Percentiles rank a stretch among this genome's conserved stretches.
Evolutionary conservation across 208 protist species (phyloP).

Genomic region (Acanthamoeba sp.): DNA sequence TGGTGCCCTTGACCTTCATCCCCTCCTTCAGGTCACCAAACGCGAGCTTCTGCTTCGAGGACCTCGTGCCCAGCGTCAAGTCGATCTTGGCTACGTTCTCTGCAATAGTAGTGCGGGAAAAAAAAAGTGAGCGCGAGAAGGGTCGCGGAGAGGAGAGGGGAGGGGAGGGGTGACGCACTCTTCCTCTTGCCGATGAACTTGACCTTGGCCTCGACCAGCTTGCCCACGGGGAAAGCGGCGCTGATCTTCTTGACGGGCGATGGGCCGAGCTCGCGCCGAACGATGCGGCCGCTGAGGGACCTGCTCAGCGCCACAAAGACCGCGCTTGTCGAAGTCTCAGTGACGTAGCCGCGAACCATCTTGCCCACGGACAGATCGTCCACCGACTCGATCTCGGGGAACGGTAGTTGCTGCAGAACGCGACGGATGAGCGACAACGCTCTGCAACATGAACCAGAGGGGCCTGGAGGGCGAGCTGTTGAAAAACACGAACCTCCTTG

Average conservation of each 20-base stretch:
- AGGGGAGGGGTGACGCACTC: background rate
- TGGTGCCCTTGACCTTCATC: constrained; percentile 64
- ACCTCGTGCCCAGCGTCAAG: background rate
- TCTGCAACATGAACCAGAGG: background rate
- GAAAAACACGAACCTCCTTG: constrained; percentile 17
- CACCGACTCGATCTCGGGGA: constrained; percentile 66
- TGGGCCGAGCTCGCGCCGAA: background rate
- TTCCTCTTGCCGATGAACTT: background rate
- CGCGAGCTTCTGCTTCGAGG: background rate
- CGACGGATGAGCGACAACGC: no score
- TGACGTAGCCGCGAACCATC: constrained; percentile 57
- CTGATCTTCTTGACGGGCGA: constrained; percentile 15
- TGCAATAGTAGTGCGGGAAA: background rate
- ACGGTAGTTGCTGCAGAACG: constrained; percentile 25
- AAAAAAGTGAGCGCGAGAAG: background rate
- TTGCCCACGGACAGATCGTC: constrained; percentile 24
- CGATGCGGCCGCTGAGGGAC: background rate
- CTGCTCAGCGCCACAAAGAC: constrained; percentile 53
- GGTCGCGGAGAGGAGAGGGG: background rate
- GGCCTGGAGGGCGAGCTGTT: background rate
- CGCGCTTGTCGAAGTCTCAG: background rate
- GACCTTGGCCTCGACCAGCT: constrained; percentile 42
- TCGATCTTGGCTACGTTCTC: constrained; percentile 10
- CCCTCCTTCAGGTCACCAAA: constrained; percentile 76
- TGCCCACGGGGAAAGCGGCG: constrained; percentile 42